phyloP scores from a whole-genome alignment of 202 grass and related monocot species.

The Zizania palustris region DNA sequence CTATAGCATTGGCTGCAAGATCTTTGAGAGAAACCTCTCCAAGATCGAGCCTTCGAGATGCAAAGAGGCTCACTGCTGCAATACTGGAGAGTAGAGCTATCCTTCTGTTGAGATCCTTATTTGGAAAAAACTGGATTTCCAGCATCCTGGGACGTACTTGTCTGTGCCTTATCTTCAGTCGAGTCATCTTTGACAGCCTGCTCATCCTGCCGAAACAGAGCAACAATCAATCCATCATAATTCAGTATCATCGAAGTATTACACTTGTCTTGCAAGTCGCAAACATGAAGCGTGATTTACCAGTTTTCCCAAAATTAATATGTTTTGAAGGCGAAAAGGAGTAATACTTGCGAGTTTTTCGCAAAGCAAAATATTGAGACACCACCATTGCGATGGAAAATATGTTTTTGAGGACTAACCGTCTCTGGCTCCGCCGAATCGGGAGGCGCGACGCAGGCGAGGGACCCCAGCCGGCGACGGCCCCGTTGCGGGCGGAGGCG shows the following conservation, averaged over 20 bases:
- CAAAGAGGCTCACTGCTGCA: slow-evolving; percentile 69
- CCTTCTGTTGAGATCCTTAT: slow-evolving; percentile 83
- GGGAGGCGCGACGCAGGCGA: slow-evolving; percentile 42
- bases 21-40: slow-evolving; percentile 83
- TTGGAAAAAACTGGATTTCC: slow-evolving; percentile 58
- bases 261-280: background rate
- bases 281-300: background rate
- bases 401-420: slow-evolving; percentile 29
- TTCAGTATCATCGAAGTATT: background rate
- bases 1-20: slow-evolving; percentile 63
- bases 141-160: slow-evolving; percentile 48
- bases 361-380: background rate
- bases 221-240: background rate
- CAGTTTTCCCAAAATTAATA: background rate
- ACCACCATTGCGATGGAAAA: background rate
- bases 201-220: slow-evolving; percentile 57
- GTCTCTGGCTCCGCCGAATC: slow-evolving; percentile 53
- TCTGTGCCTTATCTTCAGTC: slow-evolving; percentile 43
- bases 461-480: slow-evolving; percentile 11
- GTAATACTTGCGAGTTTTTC: no score
- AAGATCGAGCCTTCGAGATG: slow-evolving; percentile 73
- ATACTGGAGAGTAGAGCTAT: slow-evolving; percentile 64
- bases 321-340: background rate
- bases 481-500: background rate
- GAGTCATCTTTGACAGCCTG: slow-evolving; percentile 42